These are phyloP conservation scores for Penicillium vulpinum DNA, from an alignment of 2,329 filamentous ascomycete species.

Conservation along the genomic window DNA sequence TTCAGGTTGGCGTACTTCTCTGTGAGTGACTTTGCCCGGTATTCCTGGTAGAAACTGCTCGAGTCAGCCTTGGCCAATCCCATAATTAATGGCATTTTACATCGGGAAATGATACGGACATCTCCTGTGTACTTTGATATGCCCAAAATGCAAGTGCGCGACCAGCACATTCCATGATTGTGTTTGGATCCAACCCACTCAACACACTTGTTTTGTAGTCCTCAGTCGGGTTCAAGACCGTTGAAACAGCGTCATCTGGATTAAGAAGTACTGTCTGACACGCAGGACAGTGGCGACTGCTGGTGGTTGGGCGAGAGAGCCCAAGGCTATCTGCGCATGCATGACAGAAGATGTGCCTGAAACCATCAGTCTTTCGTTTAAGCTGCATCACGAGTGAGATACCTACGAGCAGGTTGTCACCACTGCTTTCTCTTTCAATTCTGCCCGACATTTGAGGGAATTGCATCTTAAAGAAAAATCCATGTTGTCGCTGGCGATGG, in stretches of 20 bases:
- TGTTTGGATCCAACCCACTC: constrained; percentile 75
- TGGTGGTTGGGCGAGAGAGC: constrained; percentile 57
- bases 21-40: constrained; percentile 67
- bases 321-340: constrained; percentile 68
- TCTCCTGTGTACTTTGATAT: constrained; percentile 81
- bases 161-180: constrained; percentile 83
- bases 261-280: constrained; percentile 69
- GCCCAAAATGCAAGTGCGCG: constrained; percentile 80
- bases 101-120: constrained; percentile 52
- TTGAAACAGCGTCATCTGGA: constrained; percentile 72
- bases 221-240: constrained; percentile 74
- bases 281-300: constrained; percentile 68
- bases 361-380: constrained; percentile 9
- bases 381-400: neutral
- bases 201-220: constrained; percentile 88
- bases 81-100: no score
- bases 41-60: constrained; percentile 71
- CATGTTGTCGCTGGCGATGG: constrained; percentile 52
- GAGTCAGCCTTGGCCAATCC: constrained; percentile 6
- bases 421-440: constrained; percentile 69
- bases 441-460: constrained; percentile 69
- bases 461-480: constrained; percentile 79
- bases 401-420: constrained; percentile 85
- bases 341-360: constrained; percentile 81
- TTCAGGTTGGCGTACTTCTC: constrained; percentile 69